Percentiles rank a stretch among this genome's conserved stretches.
Evolutionary conservation across 805 yeast genomes (phyloP).

Genomic region (Saccharomycopsis sp.): DNA sequence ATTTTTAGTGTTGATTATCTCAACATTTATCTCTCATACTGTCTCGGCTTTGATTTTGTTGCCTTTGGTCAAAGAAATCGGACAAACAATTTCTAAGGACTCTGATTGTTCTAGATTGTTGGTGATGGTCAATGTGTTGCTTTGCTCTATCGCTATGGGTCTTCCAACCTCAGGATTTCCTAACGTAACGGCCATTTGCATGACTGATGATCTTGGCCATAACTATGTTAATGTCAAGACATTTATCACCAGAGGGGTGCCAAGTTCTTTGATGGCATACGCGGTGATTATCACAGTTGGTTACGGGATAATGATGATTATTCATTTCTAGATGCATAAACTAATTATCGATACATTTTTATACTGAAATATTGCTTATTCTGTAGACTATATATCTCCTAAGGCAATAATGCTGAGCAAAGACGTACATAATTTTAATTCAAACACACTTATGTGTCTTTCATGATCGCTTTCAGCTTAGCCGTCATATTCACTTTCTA

Average conservation of each 20-base stretch:
- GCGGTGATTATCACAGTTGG: conserved; percentile 72
- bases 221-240: conserved; percentile 82
- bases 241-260: conserved; percentile 87
- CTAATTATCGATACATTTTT: too few relatives aligned
- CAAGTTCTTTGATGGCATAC: conserved; percentile 74
- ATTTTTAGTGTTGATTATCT: conserved; percentile 69
- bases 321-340: background rate
- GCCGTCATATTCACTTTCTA: too few relatives aligned
- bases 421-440: too few relatives aligned
- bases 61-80: conserved; percentile 87
- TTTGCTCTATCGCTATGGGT: conserved; percentile 96
- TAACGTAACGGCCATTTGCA: conserved; percentile 92
- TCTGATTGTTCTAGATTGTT: conserved; percentile 77
- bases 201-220: conserved; percentile 87
- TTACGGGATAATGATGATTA: conserved; percentile 29
- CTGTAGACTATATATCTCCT: too few relatives aligned
- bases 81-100: conserved; percentile 47
- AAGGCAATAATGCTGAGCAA: too few relatives aligned
- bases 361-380: too few relatives aligned
- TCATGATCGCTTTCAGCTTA: too few relatives aligned
- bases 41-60: conserved; percentile 93
- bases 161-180: conserved; percentile 97
- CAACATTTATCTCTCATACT: conserved; percentile 94
- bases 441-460: too few relatives aligned
- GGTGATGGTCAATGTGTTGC: conserved; percentile 55